Evolutionary conservation across 805 yeast genomes (phyloP).

Genomic region (Candida silvatica): DNA sequence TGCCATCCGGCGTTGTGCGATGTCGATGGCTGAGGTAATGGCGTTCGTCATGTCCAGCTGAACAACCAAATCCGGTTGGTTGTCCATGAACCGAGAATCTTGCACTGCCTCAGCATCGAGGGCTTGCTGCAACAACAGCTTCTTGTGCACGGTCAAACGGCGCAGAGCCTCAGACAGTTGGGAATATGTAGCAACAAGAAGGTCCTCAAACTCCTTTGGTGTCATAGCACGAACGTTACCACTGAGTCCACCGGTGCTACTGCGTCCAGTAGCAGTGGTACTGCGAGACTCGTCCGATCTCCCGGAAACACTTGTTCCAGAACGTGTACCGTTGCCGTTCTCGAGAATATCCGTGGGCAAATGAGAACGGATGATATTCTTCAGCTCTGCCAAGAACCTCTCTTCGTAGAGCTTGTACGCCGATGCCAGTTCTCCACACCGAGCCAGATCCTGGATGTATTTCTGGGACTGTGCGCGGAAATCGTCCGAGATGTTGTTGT

Average conservation of each 20-base stretch:
- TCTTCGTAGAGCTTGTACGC: conserved; percentile 65
- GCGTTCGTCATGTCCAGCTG: conserved; percentile 60
- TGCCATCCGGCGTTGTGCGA: conserved; percentile 68
- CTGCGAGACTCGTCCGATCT: conserved; percentile 21
- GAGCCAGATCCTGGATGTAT: conserved; percentile 46
- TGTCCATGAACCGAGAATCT: conserved; percentile 19
- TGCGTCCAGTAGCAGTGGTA: conserved; percentile 14
- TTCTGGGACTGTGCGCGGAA: conserved; percentile 36
- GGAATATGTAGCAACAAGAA: conserved; percentile 54
- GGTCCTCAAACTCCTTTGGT: conserved; percentile 65
- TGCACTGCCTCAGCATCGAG: conserved; percentile 33
- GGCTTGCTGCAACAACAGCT: conserved; percentile 65
- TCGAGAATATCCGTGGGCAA: conserved; percentile 43
- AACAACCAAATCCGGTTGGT: conserved; percentile 34
- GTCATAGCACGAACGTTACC: conserved; percentile 55
- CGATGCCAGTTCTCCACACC: conserved; percentile 50
- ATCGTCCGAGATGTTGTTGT: conserved; percentile 23
- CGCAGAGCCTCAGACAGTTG: conserved; percentile 65
- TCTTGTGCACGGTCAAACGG: conserved; percentile 71
- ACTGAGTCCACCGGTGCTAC: conserved; percentile 21
- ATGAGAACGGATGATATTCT: conserved; percentile 55
- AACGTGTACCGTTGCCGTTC: conserved; percentile 2
- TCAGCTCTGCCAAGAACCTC: conserved; percentile 59
- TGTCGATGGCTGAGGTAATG: conserved; percentile 58
- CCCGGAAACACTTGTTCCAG: conserved; percentile 13